Conservation (phyloP, 2,329 filamentous ascomycete species). For the Hypomyces rosellus region DNA sequence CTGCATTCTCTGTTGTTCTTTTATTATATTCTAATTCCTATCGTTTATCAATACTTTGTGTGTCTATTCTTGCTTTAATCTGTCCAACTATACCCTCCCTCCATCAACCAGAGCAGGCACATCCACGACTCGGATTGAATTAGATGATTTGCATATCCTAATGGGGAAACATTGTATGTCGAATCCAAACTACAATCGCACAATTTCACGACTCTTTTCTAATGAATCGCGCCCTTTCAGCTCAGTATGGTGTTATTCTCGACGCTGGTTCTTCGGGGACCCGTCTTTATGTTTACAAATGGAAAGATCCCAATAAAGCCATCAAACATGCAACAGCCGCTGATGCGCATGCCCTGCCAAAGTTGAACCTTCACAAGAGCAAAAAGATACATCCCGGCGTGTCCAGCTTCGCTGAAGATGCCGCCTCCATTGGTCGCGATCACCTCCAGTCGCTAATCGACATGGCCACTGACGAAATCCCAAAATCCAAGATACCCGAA, state of each 20-base stretch:
- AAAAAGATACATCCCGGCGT: slow-evolving; percentile 93
- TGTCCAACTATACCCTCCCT: too few species aligned
- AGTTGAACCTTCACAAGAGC: slow-evolving; percentile 76
- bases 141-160: slow-evolving; percentile 2
- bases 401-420: slow-evolving; percentile 78
- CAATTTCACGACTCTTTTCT: neutral
- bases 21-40: too few species aligned
- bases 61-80: too few species aligned
- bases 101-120: too few species aligned
- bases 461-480: slow-evolving; percentile 75
- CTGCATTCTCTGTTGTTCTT: too few species aligned
- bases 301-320: slow-evolving; percentile 70
- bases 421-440: slow-evolving; percentile 69
- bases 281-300: slow-evolving; percentile 88
- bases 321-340: slow-evolving; percentile 40
- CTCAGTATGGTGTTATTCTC: slow-evolving; percentile 85
- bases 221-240: slow-evolving; percentile 25
- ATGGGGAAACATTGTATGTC: slow-evolving; percentile 26
- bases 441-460: slow-evolving; percentile 75
- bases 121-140: too few species aligned
- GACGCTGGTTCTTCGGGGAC: slow-evolving; percentile 98
- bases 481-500: slow-evolving; percentile 65
- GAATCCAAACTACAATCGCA: neutral
- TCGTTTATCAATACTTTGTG: too few species aligned
- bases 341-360: slow-evolving; percentile 61